Base-by-base conservation (phyloP, 768 basidiomycete genomes). In the Naganishia antarctica region DNA sequence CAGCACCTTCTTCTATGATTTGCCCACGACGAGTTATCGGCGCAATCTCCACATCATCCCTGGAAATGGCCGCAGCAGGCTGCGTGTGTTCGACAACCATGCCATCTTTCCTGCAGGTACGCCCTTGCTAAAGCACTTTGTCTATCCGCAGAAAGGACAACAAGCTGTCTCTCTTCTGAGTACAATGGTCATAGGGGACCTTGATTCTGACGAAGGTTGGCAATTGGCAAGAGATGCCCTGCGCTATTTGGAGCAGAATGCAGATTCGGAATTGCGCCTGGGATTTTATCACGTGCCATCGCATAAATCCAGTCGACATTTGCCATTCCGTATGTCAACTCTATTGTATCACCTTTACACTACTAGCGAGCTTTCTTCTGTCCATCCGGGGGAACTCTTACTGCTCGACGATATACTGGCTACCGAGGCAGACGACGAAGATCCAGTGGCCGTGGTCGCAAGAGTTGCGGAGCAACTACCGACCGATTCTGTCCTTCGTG, bases 1-100 rank as follows among this genome's bases (percentile, higher is more conserved):
- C 60, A 78, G 83, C 31, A 87, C 82, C 15, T 91, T 89, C 78
- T 98, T 97, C 79, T 97, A 94, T 73, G 90, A 94, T 70, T 82
- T 92, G 6, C 89, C 92, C 0, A 84, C 83, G 0, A 85, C 89
- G 0, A 81, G 81, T 44, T 79, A 81, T 61, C 82, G 87, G 12
- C 79, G 96, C n/a, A 97, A 91, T 76, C 80, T 78, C 28, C 84
- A 88, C 72, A 85, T 97, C 60, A 84, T 85, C 70, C 84, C 87
- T 0, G 78, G 78, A 21, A 57, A 25, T 15, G 50, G 13, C 7
- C 18, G 18, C 3, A 57, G 40, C 53, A 57, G 26, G 23, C 53
- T 47, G 21, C 59, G 59, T 23, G 59, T 60, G 4, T 60, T 59
- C 34, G 32, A 58, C 29, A 41, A 40, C 29, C 53, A 34, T 28